Base-by-base conservation (phyloP, 192 early-diverging fungal species). In the Coemansia sp. region DNA sequence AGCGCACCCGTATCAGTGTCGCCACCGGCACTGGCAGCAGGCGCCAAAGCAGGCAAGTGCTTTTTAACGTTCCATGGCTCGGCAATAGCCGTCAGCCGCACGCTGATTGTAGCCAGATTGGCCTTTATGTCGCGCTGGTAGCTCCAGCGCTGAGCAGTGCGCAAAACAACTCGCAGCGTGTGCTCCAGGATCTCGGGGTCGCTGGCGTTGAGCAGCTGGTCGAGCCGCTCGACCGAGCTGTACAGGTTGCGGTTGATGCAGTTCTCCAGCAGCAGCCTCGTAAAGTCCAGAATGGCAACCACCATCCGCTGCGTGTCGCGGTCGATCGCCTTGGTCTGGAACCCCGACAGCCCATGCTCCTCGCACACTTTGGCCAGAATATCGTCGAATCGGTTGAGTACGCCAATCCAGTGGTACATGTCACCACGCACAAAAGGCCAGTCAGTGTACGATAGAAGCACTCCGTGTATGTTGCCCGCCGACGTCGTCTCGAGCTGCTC, bases 201-300 rank as follows among this genome's bases (percentile, higher is more conserved):
- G 61, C 77, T 79, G 33, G 93, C 87, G 65, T 89, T 79, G n/a
- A 99, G 85, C 33, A 96, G 72, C 52, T 87, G 83, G 63, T 85
- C 87, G 26, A 97, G 82, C 69, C 94, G 90, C 88, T 95, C 84
- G 3, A 85, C 69, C 38, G 94, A 96, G 60, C 86, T 92, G 75
- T 97, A 99, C 25, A 97, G 78, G 63, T 92, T 94, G 43, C 97
- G 86, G 69, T 95, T 98, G 45, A 95, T 94, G 66, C 93, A 95
- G 72, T 93, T 94, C 70, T 99, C 96, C 82, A 95, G 89, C 57
- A 99, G 77, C 16, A 90, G 67, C 18, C 88, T 86, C 39, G 93
- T 90, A 50, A 97, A 91, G 41, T 81, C 61, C 56, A 96, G 67
- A 39, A 95, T 87, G 0, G 89, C 85, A 1, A 92, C 66, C 35